A percentile compares a stretch with the other conserved stretches of the same genome.
Evolutionary conservation across 2,329 filamentous ascomycete species (phyloP).

Genomic region (Xylaria sp.): DNA sequence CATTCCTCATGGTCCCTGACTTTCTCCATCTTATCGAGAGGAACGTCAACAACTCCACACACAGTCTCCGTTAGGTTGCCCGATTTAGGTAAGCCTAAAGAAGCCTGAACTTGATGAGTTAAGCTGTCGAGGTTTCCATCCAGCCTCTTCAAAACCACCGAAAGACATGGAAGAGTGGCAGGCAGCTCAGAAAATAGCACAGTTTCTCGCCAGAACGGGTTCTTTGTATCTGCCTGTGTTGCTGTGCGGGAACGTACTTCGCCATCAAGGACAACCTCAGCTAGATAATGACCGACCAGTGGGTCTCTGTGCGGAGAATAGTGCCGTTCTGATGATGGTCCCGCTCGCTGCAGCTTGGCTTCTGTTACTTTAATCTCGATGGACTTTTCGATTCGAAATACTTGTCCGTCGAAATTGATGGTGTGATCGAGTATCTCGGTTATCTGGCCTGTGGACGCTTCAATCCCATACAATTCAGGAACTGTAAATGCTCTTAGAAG

Average conservation of each 20-base stretch:
- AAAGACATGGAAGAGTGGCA: constrained; percentile 73
- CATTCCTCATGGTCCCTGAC: constrained; percentile 87
- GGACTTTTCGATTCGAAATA: constrained; percentile 72
- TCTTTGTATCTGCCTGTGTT: constrained; percentile 75
- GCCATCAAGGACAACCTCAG: constrained; percentile 82
- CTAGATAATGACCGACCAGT: constrained; percentile 75
- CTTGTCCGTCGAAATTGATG: constrained; percentile 58
- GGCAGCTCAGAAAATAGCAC: constrained; percentile 82
- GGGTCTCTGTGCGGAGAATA: constrained; percentile 49
- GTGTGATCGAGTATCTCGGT: constrained; percentile 56
- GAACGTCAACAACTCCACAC: constrained; percentile 82
- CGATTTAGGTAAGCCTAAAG: constrained; percentile 56
- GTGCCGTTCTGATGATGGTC: constrained; percentile 41
- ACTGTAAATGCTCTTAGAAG: constrained; percentile 90
- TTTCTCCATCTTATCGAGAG: constrained; percentile 79
- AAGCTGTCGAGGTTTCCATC: constrained; percentile 62
- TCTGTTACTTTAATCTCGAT: constrained; percentile 69
- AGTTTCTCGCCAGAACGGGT: constrained; percentile 85
- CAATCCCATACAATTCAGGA: constrained; percentile 84
- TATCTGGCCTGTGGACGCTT: constrained; percentile 57
- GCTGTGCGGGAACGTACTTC: constrained; percentile 81
- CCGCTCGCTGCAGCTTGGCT: constrained; percentile 66
- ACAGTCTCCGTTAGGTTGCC: constrained; percentile 62
- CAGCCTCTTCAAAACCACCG: constrained; percentile 76
- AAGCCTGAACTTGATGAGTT: constrained; percentile 57